These are phyloP conservation scores for Sutorius australiensis DNA, from an alignment of 768 basidiomycete species.

Conservation along the genomic window DNA sequence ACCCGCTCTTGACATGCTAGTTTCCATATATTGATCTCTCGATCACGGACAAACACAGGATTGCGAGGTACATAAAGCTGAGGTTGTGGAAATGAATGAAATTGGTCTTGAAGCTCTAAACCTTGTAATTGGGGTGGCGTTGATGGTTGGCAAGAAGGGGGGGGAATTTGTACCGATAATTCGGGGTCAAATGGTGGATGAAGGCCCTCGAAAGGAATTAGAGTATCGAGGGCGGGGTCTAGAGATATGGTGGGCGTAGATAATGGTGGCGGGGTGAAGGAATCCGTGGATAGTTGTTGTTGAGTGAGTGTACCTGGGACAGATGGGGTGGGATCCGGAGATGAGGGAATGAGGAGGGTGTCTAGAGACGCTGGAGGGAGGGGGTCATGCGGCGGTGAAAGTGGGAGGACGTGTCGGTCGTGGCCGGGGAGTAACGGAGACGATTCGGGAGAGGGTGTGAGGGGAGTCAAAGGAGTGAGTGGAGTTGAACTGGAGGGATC, in stretches of 20 bases:
- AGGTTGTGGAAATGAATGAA: constrained; percentile 22
- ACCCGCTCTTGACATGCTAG: constrained; percentile 34
- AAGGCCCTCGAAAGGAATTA: constrained; percentile 27
- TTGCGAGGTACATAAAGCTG: constrained; percentile 27
- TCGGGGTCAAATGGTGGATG: constrained; percentile 18
- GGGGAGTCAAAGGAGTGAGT: constrained; percentile 20
- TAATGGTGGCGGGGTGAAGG: constrained; percentile 3
- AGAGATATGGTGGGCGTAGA: constrained; percentile 8
- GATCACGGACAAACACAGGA: constrained; percentile 30
- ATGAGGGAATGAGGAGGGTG: not conserved
- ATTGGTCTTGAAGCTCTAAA: constrained; percentile 25
- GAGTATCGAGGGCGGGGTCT: constrained; percentile 23
- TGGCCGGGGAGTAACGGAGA: constrained; percentile 26
- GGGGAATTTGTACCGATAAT: constrained; percentile 17
- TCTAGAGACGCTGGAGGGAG: constrained; percentile 6
- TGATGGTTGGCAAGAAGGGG: constrained; percentile 5
- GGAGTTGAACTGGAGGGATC: constrained; percentile 6
- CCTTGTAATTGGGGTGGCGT: constrained; percentile 14
- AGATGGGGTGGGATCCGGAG: not conserved
- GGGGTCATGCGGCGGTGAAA: constrained; percentile 7
- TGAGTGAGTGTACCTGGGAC: not conserved
- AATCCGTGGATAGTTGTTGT: not conserved
- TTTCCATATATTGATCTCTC: constrained; percentile 35
- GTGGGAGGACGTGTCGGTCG: constrained; percentile 17
- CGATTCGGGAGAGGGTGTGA: constrained; percentile 20